Evolutionary conservation across 2,329 filamentous ascomycete genomes (phyloP), one percentile per base, ranked within the genome.

Genomic region (Incumbomyces delicatus): DNA sequence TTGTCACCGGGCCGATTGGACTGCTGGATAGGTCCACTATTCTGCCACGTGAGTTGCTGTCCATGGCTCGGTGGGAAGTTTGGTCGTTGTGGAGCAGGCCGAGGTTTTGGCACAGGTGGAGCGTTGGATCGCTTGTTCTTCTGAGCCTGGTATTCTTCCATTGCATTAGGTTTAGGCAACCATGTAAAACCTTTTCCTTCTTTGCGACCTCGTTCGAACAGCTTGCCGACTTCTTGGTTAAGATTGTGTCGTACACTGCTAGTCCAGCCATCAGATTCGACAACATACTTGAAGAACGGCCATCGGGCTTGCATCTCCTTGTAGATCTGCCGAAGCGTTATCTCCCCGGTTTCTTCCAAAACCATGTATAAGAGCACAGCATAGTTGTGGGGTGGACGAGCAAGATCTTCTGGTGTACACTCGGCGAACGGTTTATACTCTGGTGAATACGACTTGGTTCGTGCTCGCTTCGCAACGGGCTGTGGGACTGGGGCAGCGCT

Each of bases 281-380:
- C 80, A 57, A 77, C 78, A 66, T 77, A 81, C 57, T 68, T 68
- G 57, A 72, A 72, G 57, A 76, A 81, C 1, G 78, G 78, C 56
- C 78, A 81, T 52, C 77, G 77, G 54, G 76, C 67, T 59, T 79
- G 77, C 47, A 83, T 73, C 35, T 76, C 75, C 52, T 76, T 74
- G 60, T 83, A 83, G 37, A 83, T 82, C 56, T 81, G 77, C 57
- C 81, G 79, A 27, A 83, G 64, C 39, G 80, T 79, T 68, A 81
- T 78, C 48, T 75, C 71, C 16, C 66, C 73, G 16, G 55, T 54
- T 36, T 58, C 56, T 32, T 77, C 73, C 1, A 75, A 72, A 27
- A 83, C 71, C 58, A 81, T 78, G 54, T 80, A 78, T 44, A 82
- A 78, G 35, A 82, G 70, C 20, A 78, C 72, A 7, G 80, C 76